Evolutionary conservation across 2,329 filamentous ascomycete genomes (phyloP).

Genomic region (Septoria petroselini): DNA sequence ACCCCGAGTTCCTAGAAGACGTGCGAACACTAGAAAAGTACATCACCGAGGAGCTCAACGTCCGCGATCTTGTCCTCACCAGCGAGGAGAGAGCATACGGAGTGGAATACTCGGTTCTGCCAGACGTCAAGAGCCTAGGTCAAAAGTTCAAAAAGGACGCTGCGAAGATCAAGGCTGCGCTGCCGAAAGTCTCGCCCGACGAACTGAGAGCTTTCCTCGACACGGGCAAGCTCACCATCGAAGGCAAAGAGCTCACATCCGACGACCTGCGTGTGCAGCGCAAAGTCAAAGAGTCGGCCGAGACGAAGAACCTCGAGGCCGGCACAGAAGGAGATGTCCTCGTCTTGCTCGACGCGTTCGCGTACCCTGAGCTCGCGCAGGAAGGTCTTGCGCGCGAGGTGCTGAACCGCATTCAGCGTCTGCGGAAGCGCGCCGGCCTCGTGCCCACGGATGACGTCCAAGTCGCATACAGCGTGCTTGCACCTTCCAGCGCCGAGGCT

Average conservation of each 20-base stretch:
- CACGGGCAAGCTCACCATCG: slow-evolving; percentile 72
- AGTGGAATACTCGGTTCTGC: slow-evolving; percentile 83
- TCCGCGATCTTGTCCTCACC: slow-evolving; percentile 78
- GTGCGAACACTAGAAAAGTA: slow-evolving; percentile 82
- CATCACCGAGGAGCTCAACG: slow-evolving; percentile 86
- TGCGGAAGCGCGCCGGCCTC: slow-evolving; percentile 90
- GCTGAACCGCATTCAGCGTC: slow-evolving; percentile 84
- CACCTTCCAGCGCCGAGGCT: slow-evolving; percentile 33
- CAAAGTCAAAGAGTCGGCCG: slow-evolving; percentile 68
- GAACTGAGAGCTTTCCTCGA: slow-evolving; percentile 76
- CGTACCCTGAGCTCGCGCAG: slow-evolving; percentile 80
- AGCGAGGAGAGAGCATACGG: slow-evolving; percentile 87
- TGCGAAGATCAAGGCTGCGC: slow-evolving; percentile 82
- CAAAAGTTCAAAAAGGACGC: slow-evolving; percentile 98
- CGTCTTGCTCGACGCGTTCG: slow-evolving; percentile 78
- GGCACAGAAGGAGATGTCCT: slow-evolving; percentile 88
- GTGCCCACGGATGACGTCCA: slow-evolving; percentile 89
- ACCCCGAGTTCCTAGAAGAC: slow-evolving; percentile 79
- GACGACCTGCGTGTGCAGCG: slow-evolving; percentile 82
- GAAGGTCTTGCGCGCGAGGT: slow-evolving; percentile 90
- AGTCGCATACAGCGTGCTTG: slow-evolving; percentile 84
- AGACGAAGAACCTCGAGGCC: slow-evolving; percentile 72
- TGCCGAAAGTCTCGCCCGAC: slow-evolving; percentile 73
- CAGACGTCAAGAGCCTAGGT: slow-evolving; percentile 90
- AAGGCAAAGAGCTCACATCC: slow-evolving; percentile 76